Evolutionary conservation across 2,329 filamentous ascomycete genomes (phyloP).

Genomic region (Cyphellophora europaea): DNA sequence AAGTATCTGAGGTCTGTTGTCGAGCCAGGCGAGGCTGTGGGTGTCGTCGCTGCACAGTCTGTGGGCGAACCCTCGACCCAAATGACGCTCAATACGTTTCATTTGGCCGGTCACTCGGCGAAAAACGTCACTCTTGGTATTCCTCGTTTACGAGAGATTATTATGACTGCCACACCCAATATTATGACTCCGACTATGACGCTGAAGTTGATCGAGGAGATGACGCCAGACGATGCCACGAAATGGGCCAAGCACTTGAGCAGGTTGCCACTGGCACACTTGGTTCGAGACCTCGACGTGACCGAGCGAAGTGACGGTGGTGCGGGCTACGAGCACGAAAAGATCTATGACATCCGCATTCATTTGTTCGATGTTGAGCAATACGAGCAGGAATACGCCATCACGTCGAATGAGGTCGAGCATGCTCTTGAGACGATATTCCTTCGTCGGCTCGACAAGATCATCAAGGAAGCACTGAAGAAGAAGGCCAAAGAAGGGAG

Average conservation of each 20-base stretch:
- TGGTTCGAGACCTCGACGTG: conserved; percentile 72
- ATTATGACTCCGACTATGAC: conserved; percentile 92
- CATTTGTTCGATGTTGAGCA: conserved; percentile 77
- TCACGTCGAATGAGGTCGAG: conserved; percentile 67
- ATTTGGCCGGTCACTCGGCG: conserved; percentile 94
- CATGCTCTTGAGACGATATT: conserved; percentile 72
- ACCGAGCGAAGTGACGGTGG: conserved; percentile 71
- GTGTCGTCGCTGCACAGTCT: conserved; percentile 92
- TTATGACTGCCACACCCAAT: conserved; percentile 88
- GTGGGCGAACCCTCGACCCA: conserved; percentile 96
- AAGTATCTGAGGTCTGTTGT: conserved; percentile 90
- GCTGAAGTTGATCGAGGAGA: conserved; percentile 63
- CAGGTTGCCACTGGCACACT: conserved; percentile 70
- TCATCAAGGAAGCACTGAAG: conserved; percentile 67
- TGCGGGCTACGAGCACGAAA: conserved; percentile 59
- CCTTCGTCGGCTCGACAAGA: conserved; percentile 58
- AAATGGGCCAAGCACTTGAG: conserved; percentile 89
- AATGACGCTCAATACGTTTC: conserved; percentile 99
- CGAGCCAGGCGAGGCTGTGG: conserved; percentile 91
- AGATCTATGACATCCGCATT: conserved; percentile 73
- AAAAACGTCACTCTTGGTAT: conserved; percentile 99
- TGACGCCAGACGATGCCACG: conserved; percentile 59
- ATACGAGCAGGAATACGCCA: conserved; percentile 78
- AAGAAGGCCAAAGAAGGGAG: conserved; percentile 60
- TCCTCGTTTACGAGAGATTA: conserved; percentile 88